Conservation (phyloP, 192 early-diverging fungal species). For the Piromyces sp. region DNA sequence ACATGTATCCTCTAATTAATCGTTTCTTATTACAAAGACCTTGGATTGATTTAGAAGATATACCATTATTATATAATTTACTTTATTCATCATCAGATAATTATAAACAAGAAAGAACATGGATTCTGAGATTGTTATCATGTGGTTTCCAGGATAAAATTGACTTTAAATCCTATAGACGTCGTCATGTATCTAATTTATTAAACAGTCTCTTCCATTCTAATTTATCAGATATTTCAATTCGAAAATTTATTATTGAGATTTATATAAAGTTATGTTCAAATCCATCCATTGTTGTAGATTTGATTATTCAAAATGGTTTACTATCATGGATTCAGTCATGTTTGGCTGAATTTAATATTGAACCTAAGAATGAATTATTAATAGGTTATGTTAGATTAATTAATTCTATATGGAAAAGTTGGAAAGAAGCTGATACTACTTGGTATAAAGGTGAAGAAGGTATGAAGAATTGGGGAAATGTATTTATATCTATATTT, state of each 20-base stretch:
- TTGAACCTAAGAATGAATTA: not conserved
- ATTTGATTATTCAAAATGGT: constrained; percentile 39
- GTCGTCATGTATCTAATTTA: constrained; percentile 53
- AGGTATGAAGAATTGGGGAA: not conserved
- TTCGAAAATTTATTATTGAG: constrained; percentile 18
- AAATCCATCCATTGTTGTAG: constrained; percentile 32
- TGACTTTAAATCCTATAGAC: constrained; percentile 50
- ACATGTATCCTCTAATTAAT: constrained; percentile 57
- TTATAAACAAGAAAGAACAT: constrained; percentile 49
- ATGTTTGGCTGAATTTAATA: not conserved
- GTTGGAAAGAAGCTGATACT: not conserved
- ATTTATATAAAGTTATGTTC: constrained; percentile 27
- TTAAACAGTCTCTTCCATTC: constrained; percentile 50
- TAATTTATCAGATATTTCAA: constrained; percentile 33
- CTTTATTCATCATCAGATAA: constrained; percentile 49
- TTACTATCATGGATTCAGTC: constrained; percentile 20
- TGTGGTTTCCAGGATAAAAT: constrained; percentile 31
- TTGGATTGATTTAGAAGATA: constrained; percentile 55
- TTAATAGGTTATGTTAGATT: not conserved
- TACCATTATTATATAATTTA: constrained; percentile 66
- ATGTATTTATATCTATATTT: not conserved
- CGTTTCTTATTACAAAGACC: constrained; percentile 56
- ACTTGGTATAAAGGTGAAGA: not conserved
- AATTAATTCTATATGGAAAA: not conserved
- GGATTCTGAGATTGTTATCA: constrained; percentile 49